phyloP scores from a whole-genome alignment of 2,329 filamentous ascomycete genomes.

The Beauveria brongniartii region DNA sequence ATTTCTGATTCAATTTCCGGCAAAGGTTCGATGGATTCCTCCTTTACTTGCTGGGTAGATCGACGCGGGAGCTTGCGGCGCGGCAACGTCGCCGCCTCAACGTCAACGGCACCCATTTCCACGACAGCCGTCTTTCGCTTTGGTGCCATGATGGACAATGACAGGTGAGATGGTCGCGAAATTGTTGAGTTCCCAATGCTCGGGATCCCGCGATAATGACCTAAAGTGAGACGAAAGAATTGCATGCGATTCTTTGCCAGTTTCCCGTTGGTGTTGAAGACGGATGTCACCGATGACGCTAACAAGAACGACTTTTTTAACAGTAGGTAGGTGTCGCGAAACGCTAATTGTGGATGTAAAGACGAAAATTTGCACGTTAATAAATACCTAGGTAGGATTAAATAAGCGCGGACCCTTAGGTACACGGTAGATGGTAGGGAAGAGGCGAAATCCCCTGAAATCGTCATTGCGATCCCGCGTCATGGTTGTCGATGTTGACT shows the following conservation, averaged over 20 bases:
- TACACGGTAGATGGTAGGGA: not conserved
- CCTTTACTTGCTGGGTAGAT: not conserved
- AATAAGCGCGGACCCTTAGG: not conserved
- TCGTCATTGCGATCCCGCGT: not conserved
- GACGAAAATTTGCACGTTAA: too few species aligned
- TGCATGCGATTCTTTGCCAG: not conserved
- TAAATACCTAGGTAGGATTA: too few species aligned
- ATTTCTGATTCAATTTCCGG: not conserved
- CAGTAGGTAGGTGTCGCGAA: not conserved
- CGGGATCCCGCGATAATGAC: not conserved
- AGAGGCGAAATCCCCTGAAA: too few species aligned
- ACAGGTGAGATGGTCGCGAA: not conserved
- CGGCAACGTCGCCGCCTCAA: not conserved
- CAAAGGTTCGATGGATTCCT: not conserved
- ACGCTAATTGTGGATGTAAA: not conserved
- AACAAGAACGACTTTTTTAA: not conserved
- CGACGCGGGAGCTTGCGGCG: conserved; percentile 1
- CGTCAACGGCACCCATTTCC: not conserved
- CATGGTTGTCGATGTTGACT: not conserved
- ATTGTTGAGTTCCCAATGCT: not conserved
- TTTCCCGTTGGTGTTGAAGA: not conserved
- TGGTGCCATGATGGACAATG: not conserved
- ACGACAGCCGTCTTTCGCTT: not conserved
- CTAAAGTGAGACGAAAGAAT: not conserved
- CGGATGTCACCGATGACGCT: not conserved